Conservation (phyloP, 2,329 filamentous ascomycete genomes). For the Teratosphaeria destructans region DNA sequence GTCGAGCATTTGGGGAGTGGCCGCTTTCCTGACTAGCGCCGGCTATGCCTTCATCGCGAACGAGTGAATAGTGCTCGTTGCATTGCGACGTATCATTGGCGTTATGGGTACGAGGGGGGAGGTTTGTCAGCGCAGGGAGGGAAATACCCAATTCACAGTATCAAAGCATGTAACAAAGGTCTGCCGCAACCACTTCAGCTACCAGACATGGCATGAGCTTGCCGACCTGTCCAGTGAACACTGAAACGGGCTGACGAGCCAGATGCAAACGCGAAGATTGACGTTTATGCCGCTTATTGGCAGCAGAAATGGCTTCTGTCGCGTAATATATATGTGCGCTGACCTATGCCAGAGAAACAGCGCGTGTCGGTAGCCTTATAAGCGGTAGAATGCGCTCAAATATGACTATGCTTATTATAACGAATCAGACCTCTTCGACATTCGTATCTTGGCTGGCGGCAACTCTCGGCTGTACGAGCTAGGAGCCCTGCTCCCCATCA, state of each 20-base stretch:
- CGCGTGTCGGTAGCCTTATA: too few species aligned
- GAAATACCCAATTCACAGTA: not conserved
- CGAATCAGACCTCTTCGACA: too few species aligned
- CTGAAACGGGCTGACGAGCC: not conserved
- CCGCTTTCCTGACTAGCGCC: slow-evolving; percentile 50
- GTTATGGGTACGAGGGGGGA: not conserved
- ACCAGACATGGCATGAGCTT: not conserved
- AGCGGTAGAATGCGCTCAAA: too few species aligned
- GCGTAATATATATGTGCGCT: too few species aligned
- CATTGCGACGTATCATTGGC: not conserved
- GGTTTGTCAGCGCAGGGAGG: not conserved
- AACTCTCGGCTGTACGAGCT: too few species aligned
- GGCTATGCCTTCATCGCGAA: slow-evolving; percentile 44
- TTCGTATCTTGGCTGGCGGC: too few species aligned
- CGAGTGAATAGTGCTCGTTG: not conserved
- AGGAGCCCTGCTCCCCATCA: too few species aligned
- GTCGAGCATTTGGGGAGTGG: slow-evolving; percentile 63
- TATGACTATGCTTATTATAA: too few species aligned
- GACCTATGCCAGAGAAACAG: too few species aligned
- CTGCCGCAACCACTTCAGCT: not conserved
- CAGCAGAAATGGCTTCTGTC: not conserved
- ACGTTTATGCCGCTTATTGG: not conserved
- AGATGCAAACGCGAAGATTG: not conserved
- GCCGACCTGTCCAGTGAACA: not conserved
- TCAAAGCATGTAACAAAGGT: not conserved